These are phyloP conservation scores for Poa pratensis DNA, from an alignment of 176 grass and related monocot genomes.

Conservation along the genomic window DNA sequence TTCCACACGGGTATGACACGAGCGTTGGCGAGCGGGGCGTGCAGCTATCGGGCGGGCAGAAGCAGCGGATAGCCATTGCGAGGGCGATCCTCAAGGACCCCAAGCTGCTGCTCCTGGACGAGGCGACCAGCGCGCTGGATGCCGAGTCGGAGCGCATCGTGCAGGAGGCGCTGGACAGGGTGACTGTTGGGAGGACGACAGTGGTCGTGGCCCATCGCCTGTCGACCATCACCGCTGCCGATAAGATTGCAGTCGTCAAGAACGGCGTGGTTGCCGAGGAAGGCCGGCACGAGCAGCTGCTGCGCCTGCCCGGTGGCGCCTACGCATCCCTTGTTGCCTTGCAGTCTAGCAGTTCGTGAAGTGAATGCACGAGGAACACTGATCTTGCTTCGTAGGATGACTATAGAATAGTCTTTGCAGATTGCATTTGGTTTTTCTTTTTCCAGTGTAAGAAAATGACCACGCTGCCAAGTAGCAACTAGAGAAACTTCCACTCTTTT, in stretches of 20 bases:
- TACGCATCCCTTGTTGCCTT: conserved; percentile 58
- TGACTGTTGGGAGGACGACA: conserved; percentile 59
- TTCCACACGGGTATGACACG: conserved; percentile 60
- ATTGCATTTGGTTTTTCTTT: not conserved
- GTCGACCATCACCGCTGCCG: conserved; percentile 50
- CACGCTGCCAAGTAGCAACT: not conserved
- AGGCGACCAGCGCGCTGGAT: conserved; percentile 65
- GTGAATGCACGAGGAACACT: not conserved
- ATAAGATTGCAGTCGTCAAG: conserved; percentile 54
- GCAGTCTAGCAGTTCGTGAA: conserved; percentile 44
- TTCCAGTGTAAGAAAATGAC: not conserved
- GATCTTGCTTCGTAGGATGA: not conserved
- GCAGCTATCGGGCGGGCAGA: conserved; percentile 72
- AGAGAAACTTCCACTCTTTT: not conserved
- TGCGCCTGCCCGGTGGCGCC: conserved; percentile 34
- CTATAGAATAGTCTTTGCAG: not conserved
- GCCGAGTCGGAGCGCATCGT: conserved; percentile 63
- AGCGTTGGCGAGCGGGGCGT: conserved; percentile 66
- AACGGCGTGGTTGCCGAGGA: conserved; percentile 56
- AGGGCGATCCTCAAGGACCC: conserved; percentile 62
- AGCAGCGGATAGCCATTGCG: conserved; percentile 74
- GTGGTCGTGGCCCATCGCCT: conserved; percentile 55
- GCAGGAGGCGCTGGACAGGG: conserved; percentile 57
- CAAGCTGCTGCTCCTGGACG: conserved; percentile 60
- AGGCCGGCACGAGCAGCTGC: conserved; percentile 47